These are phyloP conservation scores for Fomitopsis pulvina DNA, from an alignment of 768 basidiomycete species.

Conservation along the genomic window DNA sequence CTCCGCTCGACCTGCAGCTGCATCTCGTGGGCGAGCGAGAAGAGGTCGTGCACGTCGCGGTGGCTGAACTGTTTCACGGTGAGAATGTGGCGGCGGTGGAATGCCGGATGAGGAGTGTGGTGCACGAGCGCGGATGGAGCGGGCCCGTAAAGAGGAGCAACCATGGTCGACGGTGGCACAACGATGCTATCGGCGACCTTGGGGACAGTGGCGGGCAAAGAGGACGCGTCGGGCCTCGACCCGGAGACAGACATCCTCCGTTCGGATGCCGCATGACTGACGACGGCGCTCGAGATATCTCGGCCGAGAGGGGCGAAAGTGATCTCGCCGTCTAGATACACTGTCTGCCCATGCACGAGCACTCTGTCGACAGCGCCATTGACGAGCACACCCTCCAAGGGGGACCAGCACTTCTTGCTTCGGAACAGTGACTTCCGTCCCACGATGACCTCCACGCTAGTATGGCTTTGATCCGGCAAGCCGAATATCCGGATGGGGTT, in stretches of 20 bases:
- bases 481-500: conserved; percentile 92
- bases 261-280: conserved; percentile 35
- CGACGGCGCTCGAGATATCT: conserved; percentile 61
- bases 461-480: conserved; percentile 78
- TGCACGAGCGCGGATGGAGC: conserved; percentile 37
- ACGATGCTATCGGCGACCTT: conserved; percentile 5
- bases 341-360: conserved; percentile 82
- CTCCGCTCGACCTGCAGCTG: conserved; percentile 90
- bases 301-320: conserved; percentile 54
- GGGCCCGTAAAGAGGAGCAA: conserved; percentile 25
- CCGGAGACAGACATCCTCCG: conserved; percentile 16
- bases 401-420: conserved; percentile 67
- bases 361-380: conserved; percentile 85
- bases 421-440: conserved; percentile 53
- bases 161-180: conserved; percentile 4
- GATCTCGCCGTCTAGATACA: conserved; percentile 80
- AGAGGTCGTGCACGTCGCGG: conserved; percentile 87
- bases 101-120: conserved; percentile 69
- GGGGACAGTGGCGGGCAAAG: conserved; percentile 2
- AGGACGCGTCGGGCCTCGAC: conserved; percentile 12
- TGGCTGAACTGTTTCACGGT: conserved; percentile 90
- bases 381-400: conserved; percentile 55
- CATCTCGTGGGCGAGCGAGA: conserved; percentile 95
- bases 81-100: conserved; percentile 90
- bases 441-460: conserved; percentile 89